Base-by-base conservation (phyloP, 2,329 filamentous ascomycete genomes). In the Penicillium italicum region DNA sequence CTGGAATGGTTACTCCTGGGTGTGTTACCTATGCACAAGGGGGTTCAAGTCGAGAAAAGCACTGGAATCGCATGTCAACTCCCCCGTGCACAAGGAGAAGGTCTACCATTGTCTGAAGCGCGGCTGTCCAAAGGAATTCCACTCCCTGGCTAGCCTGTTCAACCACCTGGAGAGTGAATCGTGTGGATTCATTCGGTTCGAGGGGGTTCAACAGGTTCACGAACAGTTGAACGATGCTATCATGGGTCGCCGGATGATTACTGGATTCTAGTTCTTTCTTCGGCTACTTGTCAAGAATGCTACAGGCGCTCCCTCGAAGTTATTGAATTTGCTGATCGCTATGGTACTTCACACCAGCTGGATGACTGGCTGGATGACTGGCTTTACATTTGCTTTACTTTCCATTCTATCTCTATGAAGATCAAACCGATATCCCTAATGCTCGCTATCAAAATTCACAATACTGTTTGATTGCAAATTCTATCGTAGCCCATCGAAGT, bases 61-160 rank as follows among this genome's bases (percentile, higher is more conserved):
- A 0, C 73, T 87, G 3, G 80, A 81, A 45, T 71, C 77, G 50
- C 84, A 88, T 60, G 66, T 87, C 1, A 77, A 75, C 37, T 86
- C 83, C 0, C 72, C 79, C 0, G 69, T 63, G 0, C 83, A 84
- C 72, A 73, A 77, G 71, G 75, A 77, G 58, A 74, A 73, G 30
- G 63, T 79, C 0, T 77, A 81, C 59, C 71, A 74, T 62, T 80
- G 76, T 48, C 76, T 74, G 1, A 77, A 77, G 28, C 40, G 42
- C 11, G 18, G 14, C 1, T 79, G 76, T 45, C 55, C 49, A 0
- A 72, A 69, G 57, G 55, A 77, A 40, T 79, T 79, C 54, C 50
- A 59, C 7, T 40, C 72, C 0, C 50, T 79, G 41, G 77, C 75
- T n/a, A 68, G 58, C 1, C 52, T 80, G 26, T 77, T 79, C 56